These are phyloP conservation scores for Hymenoscyphus scutula DNA, from an alignment of 2,329 filamentous ascomycete genomes.

Conservation along the genomic window DNA sequence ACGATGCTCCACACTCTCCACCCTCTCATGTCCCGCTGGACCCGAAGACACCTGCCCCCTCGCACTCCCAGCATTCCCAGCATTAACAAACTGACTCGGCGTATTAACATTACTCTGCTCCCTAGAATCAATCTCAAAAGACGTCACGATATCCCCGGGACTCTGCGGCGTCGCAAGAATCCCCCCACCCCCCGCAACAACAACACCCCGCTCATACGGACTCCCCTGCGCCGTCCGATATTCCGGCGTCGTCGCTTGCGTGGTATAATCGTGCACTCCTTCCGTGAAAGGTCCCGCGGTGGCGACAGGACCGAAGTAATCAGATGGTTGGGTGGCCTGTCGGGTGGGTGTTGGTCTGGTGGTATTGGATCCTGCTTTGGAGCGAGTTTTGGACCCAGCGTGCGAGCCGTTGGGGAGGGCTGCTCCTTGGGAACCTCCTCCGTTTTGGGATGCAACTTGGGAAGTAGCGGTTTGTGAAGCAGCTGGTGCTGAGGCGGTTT, in stretches of 20 bases:
- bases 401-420: background rate
- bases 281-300: slow-evolving; percentile 44
- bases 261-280: background rate
- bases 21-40: slow-evolving; percentile 21
- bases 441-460: slow-evolving; percentile 5
- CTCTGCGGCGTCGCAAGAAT: slow-evolving; percentile 44
- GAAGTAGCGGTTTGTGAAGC: slow-evolving; percentile 22
- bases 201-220: slow-evolving; percentile 42
- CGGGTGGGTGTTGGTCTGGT: background rate
- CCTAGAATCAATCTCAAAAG: slow-evolving; percentile 54
- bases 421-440: too few relatives aligned
- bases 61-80: too few relatives aligned
- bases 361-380: background rate
- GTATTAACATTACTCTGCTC: slow-evolving; percentile 19
- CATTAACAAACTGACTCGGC: slow-evolving; percentile 12
- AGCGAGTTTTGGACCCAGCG: slow-evolving; percentile 14
- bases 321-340: slow-evolving; percentile 15
- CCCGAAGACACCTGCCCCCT: too few relatives aligned
- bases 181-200: too few relatives aligned
- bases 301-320: slow-evolving; percentile 40
- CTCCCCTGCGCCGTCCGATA: slow-evolving; percentile 31
- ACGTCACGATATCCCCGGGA: slow-evolving; percentile 49
- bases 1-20: slow-evolving; percentile 36
- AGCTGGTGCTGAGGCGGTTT: slow-evolving; percentile 18
- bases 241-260: slow-evolving; percentile 7